These are phyloP conservation scores for Tulasnella sp. DNA, from an alignment of 768 basidiomycete species.

Conservation along the genomic window DNA sequence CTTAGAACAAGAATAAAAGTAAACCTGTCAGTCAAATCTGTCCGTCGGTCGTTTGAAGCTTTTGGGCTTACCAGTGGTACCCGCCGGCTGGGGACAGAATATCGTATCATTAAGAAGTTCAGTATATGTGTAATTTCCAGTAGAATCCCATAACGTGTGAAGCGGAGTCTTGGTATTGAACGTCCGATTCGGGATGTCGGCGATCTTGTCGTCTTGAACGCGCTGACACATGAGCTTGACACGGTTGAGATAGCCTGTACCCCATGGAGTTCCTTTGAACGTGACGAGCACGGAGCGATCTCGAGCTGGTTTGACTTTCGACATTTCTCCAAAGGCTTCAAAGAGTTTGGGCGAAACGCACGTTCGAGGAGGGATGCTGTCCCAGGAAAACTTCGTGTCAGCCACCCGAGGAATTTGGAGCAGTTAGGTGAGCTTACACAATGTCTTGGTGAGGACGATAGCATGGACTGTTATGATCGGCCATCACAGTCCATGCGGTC, in stretches of 20 bases:
- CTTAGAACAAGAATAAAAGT: background rate
- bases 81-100: slow-evolving; percentile 31
- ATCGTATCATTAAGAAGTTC: slow-evolving; percentile 28
- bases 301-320: slow-evolving; percentile 26
- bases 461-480: slow-evolving; percentile 33
- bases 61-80: slow-evolving; percentile 25
- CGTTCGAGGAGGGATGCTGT: slow-evolving; percentile 29
- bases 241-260: slow-evolving; percentile 31
- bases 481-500: slow-evolving; percentile 31
- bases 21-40: background rate
- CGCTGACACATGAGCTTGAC: slow-evolving; percentile 29
- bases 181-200: slow-evolving; percentile 17
- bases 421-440: slow-evolving; percentile 19
- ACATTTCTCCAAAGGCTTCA: slow-evolving; percentile 27
- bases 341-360: slow-evolving; percentile 27
- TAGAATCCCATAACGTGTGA: slow-evolving; percentile 24
- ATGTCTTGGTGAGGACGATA: slow-evolving; percentile 33
- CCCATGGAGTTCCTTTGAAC: slow-evolving; percentile 32
- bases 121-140: slow-evolving; percentile 28
- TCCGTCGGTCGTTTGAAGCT: background rate
- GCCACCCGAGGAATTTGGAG: background rate
- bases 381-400: background rate
- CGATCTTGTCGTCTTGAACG: slow-evolving; percentile 24
- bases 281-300: slow-evolving; percentile 28
- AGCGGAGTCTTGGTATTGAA: slow-evolving; percentile 17